Conservation (phyloP, 345 rosid species). For the Rhizophora mangle region DNA sequence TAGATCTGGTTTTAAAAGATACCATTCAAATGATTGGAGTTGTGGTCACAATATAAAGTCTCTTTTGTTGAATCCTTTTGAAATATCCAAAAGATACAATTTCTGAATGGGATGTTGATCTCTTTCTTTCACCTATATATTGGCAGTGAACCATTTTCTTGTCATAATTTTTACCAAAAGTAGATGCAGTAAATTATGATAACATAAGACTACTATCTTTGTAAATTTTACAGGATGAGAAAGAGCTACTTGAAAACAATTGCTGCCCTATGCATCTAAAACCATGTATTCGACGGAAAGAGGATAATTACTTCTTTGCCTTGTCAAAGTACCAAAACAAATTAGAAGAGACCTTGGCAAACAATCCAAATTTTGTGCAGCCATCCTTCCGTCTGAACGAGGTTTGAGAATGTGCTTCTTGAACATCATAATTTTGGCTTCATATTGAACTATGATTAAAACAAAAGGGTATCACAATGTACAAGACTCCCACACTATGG, state of each 20-base stretch:
- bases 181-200: background rate
- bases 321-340: conserved; percentile 80
- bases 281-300: conserved; percentile 79
- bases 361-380: conserved; percentile 79
- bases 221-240: conserved; percentile 68
- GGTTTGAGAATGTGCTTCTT: conserved; percentile 38
- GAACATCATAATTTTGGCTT: background rate
- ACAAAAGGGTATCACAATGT: too few species aligned
- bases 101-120: background rate
- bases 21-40: background rate
- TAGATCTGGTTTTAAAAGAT: too few species aligned
- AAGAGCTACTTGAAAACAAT: conserved; percentile 68
- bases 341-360: conserved; percentile 60
- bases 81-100: background rate
- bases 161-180: background rate
- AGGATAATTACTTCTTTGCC: conserved; percentile 91
- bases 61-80: background rate
- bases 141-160: background rate
- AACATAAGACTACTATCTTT: conserved; percentile 2
- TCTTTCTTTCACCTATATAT: background rate
- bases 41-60: background rate
- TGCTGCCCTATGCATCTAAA: conserved; percentile 78
- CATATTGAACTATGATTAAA: too few species aligned
- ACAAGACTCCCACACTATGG: too few species aligned
- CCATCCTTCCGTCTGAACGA: conserved; percentile 82